Evolutionary conservation across 2,329 filamentous ascomycete genomes (phyloP), one percentile per base, ranked within the genome.

Genomic region (Cytospora leucostoma): DNA sequence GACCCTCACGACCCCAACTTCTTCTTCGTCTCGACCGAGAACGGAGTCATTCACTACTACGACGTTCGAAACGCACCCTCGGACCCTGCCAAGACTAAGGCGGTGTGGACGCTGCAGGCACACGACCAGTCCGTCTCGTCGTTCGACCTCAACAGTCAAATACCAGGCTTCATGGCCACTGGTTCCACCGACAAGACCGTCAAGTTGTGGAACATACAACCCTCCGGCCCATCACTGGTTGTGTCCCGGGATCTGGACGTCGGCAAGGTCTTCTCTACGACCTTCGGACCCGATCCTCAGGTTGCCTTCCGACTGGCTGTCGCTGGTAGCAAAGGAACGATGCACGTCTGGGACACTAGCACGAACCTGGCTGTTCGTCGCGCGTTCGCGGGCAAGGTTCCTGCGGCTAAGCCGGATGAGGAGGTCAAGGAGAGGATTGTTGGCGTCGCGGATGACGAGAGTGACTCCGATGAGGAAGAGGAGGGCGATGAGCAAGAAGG

Each of bases 1-100:
- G 91, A 99, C 77, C 90, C 92, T 17, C 94, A 98, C 75, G 88
- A 97, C 75, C 80, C 88, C 7, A 96, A 97, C 82, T 93, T 85
- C 81, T 99, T 99, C 81, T 99, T 91, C 77, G 91, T 96, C 63
- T 93, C 93, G 13, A 99, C 95, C 5, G 95, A 99, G 75, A 90
- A 86, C 70, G 95, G 95, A 53, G 86, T 94, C 67, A 86, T 99
- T 65, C 94, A 98, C 80, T 95, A 93, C 78, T 92, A 96, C 77
- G 95, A 99, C 73, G 82, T 90, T 49, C 88, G 95, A 56, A 89
- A 87, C 63, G 86, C 90, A 15, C 91, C 92, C 21, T 78, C 89
- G 10, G 86, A 85, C 59, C 91, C 92, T 0, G 83, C 87, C 56
- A 82, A 85, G 49, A 92, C 89, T 68, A 97, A 96, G 76, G 87